Conservation (phyloP, 768 basidiomycete genomes). For the Calocera cornea region DNA sequence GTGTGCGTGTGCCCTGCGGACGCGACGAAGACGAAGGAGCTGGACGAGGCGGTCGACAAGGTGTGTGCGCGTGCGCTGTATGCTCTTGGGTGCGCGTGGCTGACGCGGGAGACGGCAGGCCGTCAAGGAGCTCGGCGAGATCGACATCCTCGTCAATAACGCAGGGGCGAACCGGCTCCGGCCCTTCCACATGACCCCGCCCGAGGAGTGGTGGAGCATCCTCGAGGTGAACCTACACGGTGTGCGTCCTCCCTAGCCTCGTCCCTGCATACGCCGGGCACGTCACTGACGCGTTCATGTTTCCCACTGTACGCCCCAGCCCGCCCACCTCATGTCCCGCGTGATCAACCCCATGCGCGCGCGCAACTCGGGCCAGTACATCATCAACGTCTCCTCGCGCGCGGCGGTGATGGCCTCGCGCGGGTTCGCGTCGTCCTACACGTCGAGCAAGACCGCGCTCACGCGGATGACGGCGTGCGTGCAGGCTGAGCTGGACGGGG, state of each 20-base stretch:
- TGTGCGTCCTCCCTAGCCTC: background rate
- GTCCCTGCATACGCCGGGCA: background rate
- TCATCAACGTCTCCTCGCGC: conserved; percentile 1
- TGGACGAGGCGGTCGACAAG: background rate
- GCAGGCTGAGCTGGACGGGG: background rate
- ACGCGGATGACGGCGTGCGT: background rate
- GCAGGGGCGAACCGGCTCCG: background rate
- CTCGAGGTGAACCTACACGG: conserved; percentile 1
- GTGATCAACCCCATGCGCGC: conserved; percentile 2
- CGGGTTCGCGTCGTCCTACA: background rate
- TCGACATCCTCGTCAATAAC: conserved; percentile 3
- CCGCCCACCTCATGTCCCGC: conserved; percentile 1
- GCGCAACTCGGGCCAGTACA: conserved; percentile 2
- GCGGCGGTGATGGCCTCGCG: background rate
- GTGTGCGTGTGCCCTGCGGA: background rate
- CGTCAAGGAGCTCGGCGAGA: background rate
- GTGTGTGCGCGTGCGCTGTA: background rate
- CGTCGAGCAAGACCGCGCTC: background rate
- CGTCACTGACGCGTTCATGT: too few relatives aligned
- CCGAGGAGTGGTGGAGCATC: conserved; percentile 1
- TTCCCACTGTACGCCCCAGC: background rate
- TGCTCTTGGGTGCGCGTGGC: background rate
- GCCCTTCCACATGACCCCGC: conserved; percentile 1
- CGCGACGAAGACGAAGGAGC: background rate
- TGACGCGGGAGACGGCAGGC: background rate